A percentile compares a stretch with the other conserved stretches of the same genome.
Evolutionary conservation across 345 rosid species (phyloP).

Genomic region (Eucalyptus marginata): DNA sequence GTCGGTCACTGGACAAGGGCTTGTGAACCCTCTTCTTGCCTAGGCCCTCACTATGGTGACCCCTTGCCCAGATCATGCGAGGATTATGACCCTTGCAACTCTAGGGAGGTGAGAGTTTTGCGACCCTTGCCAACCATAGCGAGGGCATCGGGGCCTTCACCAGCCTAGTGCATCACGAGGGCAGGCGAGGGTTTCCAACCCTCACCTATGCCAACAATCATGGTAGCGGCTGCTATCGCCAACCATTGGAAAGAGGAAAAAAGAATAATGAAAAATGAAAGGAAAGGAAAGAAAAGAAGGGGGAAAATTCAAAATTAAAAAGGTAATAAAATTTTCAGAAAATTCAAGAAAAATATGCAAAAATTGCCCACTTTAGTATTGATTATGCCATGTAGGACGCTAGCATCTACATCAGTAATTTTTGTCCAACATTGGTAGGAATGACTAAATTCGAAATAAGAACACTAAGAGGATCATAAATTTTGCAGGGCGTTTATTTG

Average conservation of each 20-base stretch:
- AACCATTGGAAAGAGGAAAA: not conserved
- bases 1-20: not conserved
- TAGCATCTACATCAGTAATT: no score
- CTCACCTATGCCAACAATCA: not conserved
- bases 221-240: rapidly evolving
- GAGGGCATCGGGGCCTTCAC: rapidly evolving
- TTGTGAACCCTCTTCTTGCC: not conserved
- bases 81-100: not conserved
- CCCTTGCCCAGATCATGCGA: not conserved
- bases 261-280: not conserved
- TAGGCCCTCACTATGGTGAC: not conserved
- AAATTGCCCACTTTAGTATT: not conserved
- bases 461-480: not conserved
- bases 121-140: not conserved
- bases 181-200: not conserved
- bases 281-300: no score
- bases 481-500: no score
- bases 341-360: not conserved
- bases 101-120: not conserved
- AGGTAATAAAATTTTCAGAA: no score
- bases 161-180: not conserved
- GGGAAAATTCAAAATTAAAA: no score
- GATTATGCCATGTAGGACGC: no score
- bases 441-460: not conserved
- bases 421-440: no score